These are phyloP conservation scores for Citrullus amarus DNA, from an alignment of 306 rosid species.

Conservation along the genomic window DNA sequence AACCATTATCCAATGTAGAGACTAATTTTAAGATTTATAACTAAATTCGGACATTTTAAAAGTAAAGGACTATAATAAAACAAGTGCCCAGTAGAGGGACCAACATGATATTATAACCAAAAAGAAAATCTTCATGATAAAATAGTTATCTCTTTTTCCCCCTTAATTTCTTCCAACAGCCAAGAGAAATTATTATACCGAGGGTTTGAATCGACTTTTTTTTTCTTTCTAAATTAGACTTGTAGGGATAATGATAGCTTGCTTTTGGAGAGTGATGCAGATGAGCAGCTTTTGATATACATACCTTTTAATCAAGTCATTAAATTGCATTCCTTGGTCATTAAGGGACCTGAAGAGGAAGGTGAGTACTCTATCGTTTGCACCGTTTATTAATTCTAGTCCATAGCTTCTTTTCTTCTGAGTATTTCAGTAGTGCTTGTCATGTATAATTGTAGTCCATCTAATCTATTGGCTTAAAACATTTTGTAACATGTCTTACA, in stretches of 20 bases:
- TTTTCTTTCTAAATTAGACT: conserved; percentile 32
- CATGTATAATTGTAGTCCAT: background rate
- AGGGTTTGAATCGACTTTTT: background rate
- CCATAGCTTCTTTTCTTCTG: background rate
- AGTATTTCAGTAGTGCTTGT: background rate
- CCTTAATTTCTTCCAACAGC: background rate
- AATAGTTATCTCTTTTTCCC: background rate
- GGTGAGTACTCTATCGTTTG: conserved; percentile 24
- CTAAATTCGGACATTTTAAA: background rate
- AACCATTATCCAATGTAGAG: background rate
- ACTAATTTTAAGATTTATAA: background rate
- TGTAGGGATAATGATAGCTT: conserved; percentile 90
- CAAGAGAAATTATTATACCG: background rate
- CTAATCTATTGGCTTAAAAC: background rate
- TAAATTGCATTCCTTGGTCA: conserved; percentile 57
- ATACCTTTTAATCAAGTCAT: conserved; percentile 81
- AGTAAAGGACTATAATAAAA: background rate
- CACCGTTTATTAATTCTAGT: background rate
- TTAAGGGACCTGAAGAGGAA: conserved; percentile 86
- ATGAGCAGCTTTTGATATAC: conserved; percentile 89
- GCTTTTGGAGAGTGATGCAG: conserved; percentile 92
- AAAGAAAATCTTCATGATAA: background rate
- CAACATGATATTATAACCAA: background rate
- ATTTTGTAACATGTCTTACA: background rate
- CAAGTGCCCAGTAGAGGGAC: background rate